Percentiles rank a stretch among this genome's conserved stretches.
Conservation (phyloP, 305 asterid genomes). For the Rubia peregrina region DNA sequence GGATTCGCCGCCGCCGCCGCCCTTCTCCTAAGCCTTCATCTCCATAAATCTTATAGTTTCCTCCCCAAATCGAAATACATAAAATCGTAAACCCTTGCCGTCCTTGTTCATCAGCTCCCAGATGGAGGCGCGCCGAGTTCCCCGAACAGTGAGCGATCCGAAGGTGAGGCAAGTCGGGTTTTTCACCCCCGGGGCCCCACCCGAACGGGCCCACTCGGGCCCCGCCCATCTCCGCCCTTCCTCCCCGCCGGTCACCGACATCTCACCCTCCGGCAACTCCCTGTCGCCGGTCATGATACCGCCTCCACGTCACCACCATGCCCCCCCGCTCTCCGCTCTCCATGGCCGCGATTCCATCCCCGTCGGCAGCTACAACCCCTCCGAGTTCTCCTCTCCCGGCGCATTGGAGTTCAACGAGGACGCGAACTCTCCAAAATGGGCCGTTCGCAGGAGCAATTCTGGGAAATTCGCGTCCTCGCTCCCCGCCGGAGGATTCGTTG, state of each 20-base stretch:
- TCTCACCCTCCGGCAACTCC: constrained; percentile 61
- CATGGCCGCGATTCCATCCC: constrained; percentile 44
- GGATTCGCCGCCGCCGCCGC: not conserved
- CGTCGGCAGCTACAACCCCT: constrained; percentile 66
- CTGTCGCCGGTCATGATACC: constrained; percentile 97
- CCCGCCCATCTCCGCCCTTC: constrained; percentile 37
- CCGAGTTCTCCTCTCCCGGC: constrained; percentile 55
- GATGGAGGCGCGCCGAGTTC: constrained; percentile 69
- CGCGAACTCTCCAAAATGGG: constrained; percentile 28
- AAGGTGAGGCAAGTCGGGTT: constrained; percentile 82
- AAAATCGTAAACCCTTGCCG: not conserved
- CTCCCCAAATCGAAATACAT: not conserved
- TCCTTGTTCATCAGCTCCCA: not conserved
- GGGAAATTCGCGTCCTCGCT: constrained; percentile 62
- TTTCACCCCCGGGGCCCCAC: constrained; percentile 56
- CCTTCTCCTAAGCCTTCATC: not conserved
- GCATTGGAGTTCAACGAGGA: constrained; percentile 48
- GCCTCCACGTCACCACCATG: constrained; percentile 67
- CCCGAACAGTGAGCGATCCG: constrained; percentile 65
- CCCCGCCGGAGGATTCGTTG: constrained; percentile 51
- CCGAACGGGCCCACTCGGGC: constrained; percentile 52
- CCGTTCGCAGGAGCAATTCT: constrained; percentile 35
- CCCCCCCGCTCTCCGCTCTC: constrained; percentile 37
- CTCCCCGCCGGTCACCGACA: constrained; percentile 38
- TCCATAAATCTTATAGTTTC: not conserved